Base-by-base conservation (phyloP, 768 basidiomycete genomes). In the Tephrocybe sp. region DNA sequence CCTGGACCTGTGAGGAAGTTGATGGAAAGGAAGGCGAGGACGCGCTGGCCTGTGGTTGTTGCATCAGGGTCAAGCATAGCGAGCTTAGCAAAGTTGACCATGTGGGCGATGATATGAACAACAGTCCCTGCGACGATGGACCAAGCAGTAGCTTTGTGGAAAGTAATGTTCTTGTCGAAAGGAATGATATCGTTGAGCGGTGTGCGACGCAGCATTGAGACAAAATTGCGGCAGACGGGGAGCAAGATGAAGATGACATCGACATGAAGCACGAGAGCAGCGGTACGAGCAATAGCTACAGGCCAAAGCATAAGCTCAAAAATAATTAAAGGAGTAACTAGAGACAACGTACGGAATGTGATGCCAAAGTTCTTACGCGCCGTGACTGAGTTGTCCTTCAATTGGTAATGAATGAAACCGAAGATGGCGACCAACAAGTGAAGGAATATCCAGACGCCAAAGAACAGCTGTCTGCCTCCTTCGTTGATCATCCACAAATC, bases 401-500 rank as follows among this genome's bases (percentile, higher is more conserved):
- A 64, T 19, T 80, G 70, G 68, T 92, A 94, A 68, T 91, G 76
- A 50, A 91, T 50, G 61, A 85, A 78, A 2, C 91, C 93, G 55
- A 97, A 82, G 33, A 75, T 74, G 47, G 83, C 79, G 44, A 93
- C 90, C 27, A 94, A 69, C 31, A 84, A 51, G 55, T 97, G 94
- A 25, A 95, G 77, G 65, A 91, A 69, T 43, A 94, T 70, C 83
- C 88, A 97, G 53, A 83, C 66, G 47, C 69, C 77, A 69, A 94
- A 91, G 74, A 94, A 91, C 31, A 94, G 57, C 46, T 80, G 75
- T 37, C 78, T 77, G 12, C 87, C 83, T 60, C 94, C 94, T 62
- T 94, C 93, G 64, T 94, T 94, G 65, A 94, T 91, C 87, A 92
- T 88, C 93, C 93, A 95, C n/a, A 83, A 58, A 56, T 77, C 74